These are phyloP conservation scores for Lachancea quebecensis DNA, from an alignment of 805 yeast genomes.

Conservation along the genomic window DNA sequence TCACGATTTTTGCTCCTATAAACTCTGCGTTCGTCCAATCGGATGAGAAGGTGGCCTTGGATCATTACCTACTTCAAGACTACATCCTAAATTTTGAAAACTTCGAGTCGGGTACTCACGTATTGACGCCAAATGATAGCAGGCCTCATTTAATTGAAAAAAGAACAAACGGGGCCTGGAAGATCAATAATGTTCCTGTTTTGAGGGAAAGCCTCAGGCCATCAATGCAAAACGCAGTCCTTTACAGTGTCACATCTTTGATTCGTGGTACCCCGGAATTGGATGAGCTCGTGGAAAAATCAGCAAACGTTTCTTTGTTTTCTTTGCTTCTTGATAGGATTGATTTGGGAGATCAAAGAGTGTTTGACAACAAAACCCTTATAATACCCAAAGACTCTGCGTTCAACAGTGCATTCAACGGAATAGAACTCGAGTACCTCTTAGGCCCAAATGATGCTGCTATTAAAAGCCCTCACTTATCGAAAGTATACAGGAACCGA, in stretches of 20 bases:
- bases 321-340: not conserved
- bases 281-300: not conserved
- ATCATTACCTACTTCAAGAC: conserved; percentile 29
- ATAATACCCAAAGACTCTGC: conserved; percentile 41
- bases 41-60: conserved; percentile 5
- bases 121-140: conserved; percentile 13
- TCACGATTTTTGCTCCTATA: conserved; percentile 74
- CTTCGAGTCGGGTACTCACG: conserved; percentile 10
- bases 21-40: conserved; percentile 57
- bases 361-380: conserved; percentile 35
- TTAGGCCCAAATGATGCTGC: not conserved
- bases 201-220: conserved; percentile 55
- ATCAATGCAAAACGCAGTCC: conserved; percentile 53
- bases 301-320: not conserved
- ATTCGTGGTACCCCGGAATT: conserved; percentile 31
- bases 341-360: conserved; percentile 2
- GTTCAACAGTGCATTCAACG: conserved; percentile 30
- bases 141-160: conserved; percentile 15
- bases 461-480: conserved; percentile 7
- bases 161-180: conserved; percentile 26
- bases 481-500: conserved; percentile 8
- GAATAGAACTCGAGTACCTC: conserved; percentile 42
- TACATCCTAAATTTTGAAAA: conserved; percentile 29
- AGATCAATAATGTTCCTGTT: conserved; percentile 30
- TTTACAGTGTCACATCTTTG: conserved; percentile 54